Evolutionary conservation across 2,329 filamentous ascomycete species (phyloP).

Genomic region (Lecanosticta acicola): DNA sequence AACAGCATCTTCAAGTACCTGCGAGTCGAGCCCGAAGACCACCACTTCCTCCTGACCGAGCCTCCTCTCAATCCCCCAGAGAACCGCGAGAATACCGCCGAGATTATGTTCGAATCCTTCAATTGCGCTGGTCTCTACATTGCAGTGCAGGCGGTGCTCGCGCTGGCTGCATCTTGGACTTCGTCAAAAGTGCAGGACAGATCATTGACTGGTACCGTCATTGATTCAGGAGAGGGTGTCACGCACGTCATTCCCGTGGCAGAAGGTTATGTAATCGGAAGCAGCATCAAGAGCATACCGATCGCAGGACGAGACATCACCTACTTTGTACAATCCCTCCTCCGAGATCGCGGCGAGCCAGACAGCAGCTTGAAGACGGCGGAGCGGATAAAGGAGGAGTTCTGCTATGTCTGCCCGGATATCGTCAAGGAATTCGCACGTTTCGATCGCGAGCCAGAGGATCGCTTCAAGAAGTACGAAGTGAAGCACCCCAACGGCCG

Average conservation of each 20-base stretch:
- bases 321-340: slow-evolving; percentile 94
- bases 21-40: slow-evolving; percentile 94
- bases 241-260: slow-evolving; percentile 98
- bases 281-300: slow-evolving; percentile 97
- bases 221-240: slow-evolving; percentile 97
- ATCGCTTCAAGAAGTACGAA: slow-evolving; percentile 83
- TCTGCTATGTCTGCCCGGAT: slow-evolving; percentile 96
- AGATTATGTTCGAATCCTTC: slow-evolving; percentile 99
- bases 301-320: slow-evolving; percentile 98
- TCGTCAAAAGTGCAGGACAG: slow-evolving; percentile 96
- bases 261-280: slow-evolving; percentile 97
- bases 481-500: slow-evolving; percentile 82
- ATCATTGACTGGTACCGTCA: slow-evolving; percentile 93
- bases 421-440: slow-evolving; percentile 97
- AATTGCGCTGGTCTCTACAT: slow-evolving; percentile 99
- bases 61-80: slow-evolving; percentile 97
- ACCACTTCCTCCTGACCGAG: slow-evolving; percentile 96
- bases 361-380: slow-evolving; percentile 97
- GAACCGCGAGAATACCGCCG: slow-evolving; percentile 97
- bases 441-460: slow-evolving; percentile 81
- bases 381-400: slow-evolving; percentile 97
- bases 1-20: slow-evolving; percentile 99
- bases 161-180: slow-evolving; percentile 95
- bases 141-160: slow-evolving; percentile 93
- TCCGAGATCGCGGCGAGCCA: slow-evolving; percentile 91